Conservation (phyloP, 805 yeast species). For the Myxozyma monticola region DNA sequence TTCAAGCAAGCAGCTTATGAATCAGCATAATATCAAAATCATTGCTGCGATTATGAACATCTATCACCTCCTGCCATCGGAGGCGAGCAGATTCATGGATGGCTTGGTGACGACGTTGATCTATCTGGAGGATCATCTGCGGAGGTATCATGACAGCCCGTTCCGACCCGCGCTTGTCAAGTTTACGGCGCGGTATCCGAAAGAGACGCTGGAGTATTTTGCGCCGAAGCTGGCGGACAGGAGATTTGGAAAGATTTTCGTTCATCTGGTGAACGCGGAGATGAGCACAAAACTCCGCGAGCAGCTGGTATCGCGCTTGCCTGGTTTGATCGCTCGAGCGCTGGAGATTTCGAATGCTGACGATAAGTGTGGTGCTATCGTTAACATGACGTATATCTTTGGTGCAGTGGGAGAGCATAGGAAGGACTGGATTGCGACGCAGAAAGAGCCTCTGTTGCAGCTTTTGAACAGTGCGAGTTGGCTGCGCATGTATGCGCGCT, state of each 20-base stretch:
- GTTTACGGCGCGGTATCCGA: constrained; percentile 79
- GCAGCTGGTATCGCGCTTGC: constrained; percentile 55
- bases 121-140: constrained; percentile 75
- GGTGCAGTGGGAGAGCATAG: constrained; percentile 52
- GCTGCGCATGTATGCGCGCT: constrained; percentile 47
- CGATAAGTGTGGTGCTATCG: constrained; percentile 57
- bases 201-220: constrained; percentile 70
- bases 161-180: constrained; percentile 88
- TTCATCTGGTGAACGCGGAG: constrained; percentile 59
- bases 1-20: constrained; percentile 76
- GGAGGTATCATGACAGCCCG: constrained; percentile 84
- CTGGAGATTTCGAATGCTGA: constrained; percentile 53
- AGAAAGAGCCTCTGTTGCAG: constrained; percentile 42
- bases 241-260: constrained; percentile 62
- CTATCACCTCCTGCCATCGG: constrained; percentile 87
- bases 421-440: constrained; percentile 57
- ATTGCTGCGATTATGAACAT: constrained; percentile 88
- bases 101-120: constrained; percentile 76
- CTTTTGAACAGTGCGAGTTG: constrained; percentile 34
- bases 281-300: constrained; percentile 59
- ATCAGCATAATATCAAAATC: constrained; percentile 78
- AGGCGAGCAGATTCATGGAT: constrained; percentile 88
- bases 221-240: constrained; percentile 66
- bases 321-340: constrained; percentile 49
- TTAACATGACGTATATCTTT: constrained; percentile 66